Evolutionary conservation across 768 basidiomycete genomes (phyloP).

Genomic region (Tylopilus cervinicoccineus): DNA sequence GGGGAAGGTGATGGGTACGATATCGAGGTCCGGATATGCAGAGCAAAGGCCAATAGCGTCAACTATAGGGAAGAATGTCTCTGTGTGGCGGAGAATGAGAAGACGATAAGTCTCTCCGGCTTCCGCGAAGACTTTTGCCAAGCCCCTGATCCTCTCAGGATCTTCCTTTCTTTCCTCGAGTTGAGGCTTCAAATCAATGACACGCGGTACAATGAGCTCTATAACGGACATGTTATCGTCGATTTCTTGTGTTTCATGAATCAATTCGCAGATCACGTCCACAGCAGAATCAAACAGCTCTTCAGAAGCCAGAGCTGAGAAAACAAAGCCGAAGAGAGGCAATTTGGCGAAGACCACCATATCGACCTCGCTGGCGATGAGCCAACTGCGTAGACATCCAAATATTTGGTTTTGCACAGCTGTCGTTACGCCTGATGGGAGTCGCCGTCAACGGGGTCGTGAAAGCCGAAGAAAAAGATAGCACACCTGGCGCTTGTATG

Average conservation of each 20-base stretch:
- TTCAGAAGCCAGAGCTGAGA: conserved; percentile 79
- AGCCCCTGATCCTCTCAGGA: conserved; percentile 83
- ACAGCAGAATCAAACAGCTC: conserved; percentile 92
- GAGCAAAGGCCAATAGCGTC: conserved; percentile 93
- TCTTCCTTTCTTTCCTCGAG: conserved; percentile 66
- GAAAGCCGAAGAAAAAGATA: background rate
- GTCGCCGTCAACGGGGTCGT: background rate
- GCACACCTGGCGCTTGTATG: conserved; percentile 78
- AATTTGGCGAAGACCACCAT: conserved; percentile 61
- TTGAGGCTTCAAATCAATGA: conserved; percentile 67
- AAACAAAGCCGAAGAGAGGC: conserved; percentile 77
- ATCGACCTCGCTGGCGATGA: conserved; percentile 79
- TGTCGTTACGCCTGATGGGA: conserved; percentile 74
- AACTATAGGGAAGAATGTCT: conserved; percentile 92
- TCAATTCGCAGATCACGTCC: conserved; percentile 88
- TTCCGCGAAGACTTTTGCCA: conserved; percentile 91
- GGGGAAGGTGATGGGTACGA: conserved; percentile 95
- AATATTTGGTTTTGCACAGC: conserved; percentile 80
- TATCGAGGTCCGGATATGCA: conserved; percentile 89
- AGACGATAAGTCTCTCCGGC: conserved; percentile 95
- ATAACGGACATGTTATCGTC: conserved; percentile 91
- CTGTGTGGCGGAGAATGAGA: conserved; percentile 83
- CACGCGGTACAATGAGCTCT: conserved; percentile 80
- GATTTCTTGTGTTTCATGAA: conserved; percentile 97
- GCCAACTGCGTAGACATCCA: conserved; percentile 82